These are phyloP conservation scores for Silene noctiflora DNA, from an alignment of 179 eudicot genomes.

Conservation along the genomic window DNA sequence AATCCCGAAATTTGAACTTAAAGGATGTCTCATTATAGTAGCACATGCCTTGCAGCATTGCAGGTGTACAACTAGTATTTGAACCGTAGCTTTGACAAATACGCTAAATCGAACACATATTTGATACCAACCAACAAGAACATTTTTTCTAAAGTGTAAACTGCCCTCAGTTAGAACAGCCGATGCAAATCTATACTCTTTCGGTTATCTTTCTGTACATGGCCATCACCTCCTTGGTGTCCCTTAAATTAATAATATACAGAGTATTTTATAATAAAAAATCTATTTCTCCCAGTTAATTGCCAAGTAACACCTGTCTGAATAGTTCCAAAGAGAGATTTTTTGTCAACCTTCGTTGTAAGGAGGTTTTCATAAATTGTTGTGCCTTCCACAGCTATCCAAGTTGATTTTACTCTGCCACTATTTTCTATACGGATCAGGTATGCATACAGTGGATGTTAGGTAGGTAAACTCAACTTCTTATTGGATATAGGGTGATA, in stretches of 20 bases:
- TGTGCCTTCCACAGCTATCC: not conserved
- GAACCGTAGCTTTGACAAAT: not conserved
- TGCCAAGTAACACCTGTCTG: no score
- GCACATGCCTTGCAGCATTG: constrained; percentile 10
- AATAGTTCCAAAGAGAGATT: no score
- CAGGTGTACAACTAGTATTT: not conserved
- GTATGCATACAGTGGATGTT: not conserved
- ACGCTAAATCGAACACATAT: not conserved
- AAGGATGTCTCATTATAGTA: not conserved
- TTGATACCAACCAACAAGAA: no score
- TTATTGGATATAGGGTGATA: not conserved
- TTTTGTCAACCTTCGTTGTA: not conserved
- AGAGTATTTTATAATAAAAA: no score
- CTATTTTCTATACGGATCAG: not conserved
- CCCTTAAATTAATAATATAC: no score
- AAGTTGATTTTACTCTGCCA: not conserved
- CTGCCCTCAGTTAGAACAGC: no score
- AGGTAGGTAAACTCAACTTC: not conserved
- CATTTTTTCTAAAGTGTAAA: no score
- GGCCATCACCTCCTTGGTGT: no score
- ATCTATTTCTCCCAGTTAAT: no score
- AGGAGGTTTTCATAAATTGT: not conserved
- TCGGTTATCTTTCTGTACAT: no score
- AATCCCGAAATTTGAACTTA: not conserved
- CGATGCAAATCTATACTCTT: no score